Base-by-base conservation (phyloP, 1,284 basidiomycete genomes). In the Ceratobasidium sp. region DNA sequence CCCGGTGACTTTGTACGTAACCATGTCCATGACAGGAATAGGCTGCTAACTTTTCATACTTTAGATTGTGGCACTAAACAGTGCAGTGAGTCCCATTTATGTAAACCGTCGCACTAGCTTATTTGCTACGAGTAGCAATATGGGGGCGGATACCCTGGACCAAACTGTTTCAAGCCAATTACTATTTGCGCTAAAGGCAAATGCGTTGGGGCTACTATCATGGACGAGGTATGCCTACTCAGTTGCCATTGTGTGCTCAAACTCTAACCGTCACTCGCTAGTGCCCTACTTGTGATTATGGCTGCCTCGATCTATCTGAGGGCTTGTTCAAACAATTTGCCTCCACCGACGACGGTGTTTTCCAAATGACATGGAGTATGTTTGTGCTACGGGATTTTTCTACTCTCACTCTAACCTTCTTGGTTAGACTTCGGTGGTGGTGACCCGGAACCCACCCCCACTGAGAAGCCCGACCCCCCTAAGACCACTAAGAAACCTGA, bases 101-200 rank as follows among this genome's bases (percentile, higher is more conserved):
- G 26, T 69, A 30, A 46, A 16, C 26, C 12, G 61, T 41, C 4
- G 53, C 28, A 45, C 32, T 28, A 28, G 50, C 50, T 71, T 36
- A 67, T 8, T 48, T 18, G 26, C n/a, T n/a, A 26, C 34, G 9
- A 8, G 39, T 36, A 65, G 60, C 70, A 55, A 60, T 74, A 48
- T 48, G 71, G 70, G 43, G 58, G 16, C 28, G 59, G 65, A 48
- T 77, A 79, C 71, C 80, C 80, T 58, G 79, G 79, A 50, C 80
- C 79, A 3, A 73, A 81, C 72, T 85, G 84, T 77, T 83, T 83
- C 79, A 80, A 83, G 76, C 77, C 75, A 23, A 80, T 85, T 71
- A 81, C 80, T 61, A 83, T 85, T 74, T 79, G 81, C 52, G 81
- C 81, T 73, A 78, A 81, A 75, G 80, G 81, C 57, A 82, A 81